Evolutionary conservation across 352 stramenopile genomes (phyloP).

Genomic region (Globisporangium paroecandrum): DNA sequence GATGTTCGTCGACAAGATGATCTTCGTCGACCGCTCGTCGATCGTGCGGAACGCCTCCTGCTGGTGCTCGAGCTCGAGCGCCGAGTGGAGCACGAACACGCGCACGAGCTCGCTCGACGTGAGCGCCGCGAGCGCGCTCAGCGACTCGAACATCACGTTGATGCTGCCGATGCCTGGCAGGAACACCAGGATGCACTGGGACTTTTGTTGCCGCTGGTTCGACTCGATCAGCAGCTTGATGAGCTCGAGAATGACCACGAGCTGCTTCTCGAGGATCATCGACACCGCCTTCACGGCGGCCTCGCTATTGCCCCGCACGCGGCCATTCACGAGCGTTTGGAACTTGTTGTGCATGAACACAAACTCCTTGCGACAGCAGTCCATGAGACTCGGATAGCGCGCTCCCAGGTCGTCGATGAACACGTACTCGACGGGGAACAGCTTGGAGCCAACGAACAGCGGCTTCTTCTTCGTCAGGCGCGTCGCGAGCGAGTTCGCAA

Average conservation of each 20-base stretch:
- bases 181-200: constrained; percentile 94
- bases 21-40: constrained; percentile 64
- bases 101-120: constrained; percentile 27
- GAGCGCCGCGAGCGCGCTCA: constrained; percentile 36
- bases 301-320: constrained; percentile 41
- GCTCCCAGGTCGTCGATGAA: constrained; percentile 48
- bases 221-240: constrained; percentile 51
- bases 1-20: constrained; percentile 97
- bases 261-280: constrained; percentile 62
- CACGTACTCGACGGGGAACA: constrained; percentile 67
- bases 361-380: constrained; percentile 40
- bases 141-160: constrained; percentile 73
- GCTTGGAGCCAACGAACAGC: constrained; percentile 80
- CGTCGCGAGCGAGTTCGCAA: constrained; percentile 53
- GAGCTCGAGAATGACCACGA: constrained; percentile 55
- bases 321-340: constrained; percentile 21
- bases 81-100: constrained; percentile 67
- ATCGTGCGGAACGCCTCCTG: constrained; percentile 62
- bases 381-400: constrained; percentile 41
- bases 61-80: constrained; percentile 72
- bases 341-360: constrained; percentile 41
- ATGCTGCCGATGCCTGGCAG: constrained; percentile 94
- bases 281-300: constrained; percentile 45
- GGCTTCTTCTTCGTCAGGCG: constrained; percentile 52
- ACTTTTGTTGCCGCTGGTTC: constrained; percentile 28